Conservation (phyloP, 1,139 yeast species). For the Pichia sp. region DNA sequence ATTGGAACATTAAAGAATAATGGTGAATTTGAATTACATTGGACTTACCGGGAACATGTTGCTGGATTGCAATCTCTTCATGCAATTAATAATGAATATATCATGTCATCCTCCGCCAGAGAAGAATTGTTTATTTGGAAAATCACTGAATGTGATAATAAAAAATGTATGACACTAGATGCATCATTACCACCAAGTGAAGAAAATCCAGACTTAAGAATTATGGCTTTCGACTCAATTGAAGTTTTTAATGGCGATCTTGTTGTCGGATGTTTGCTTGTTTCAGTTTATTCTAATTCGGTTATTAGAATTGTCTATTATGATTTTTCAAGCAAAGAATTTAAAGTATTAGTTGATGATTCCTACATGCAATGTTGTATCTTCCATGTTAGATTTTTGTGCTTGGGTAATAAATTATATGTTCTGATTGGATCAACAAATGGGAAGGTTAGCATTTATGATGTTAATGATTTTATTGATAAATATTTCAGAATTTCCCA, state of each 20-base stretch:
- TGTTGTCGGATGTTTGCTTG: slow-evolving; percentile 45
- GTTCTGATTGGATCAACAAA: slow-evolving; percentile 71
- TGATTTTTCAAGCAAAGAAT: slow-evolving; percentile 32
- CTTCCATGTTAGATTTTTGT: slow-evolving; percentile 50
- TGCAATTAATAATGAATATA: slow-evolving; percentile 49
- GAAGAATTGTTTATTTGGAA: slow-evolving; percentile 87
- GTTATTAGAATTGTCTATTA: slow-evolving; percentile 61
- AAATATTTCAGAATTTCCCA: slow-evolving; percentile 11
- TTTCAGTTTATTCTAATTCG: slow-evolving; percentile 83
- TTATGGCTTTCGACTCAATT: slow-evolving; percentile 70
- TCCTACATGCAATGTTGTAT: slow-evolving; percentile 71
- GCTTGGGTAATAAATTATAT: slow-evolving; percentile 29
- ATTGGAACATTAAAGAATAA: slow-evolving; percentile 40
- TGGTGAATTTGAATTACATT: slow-evolving; percentile 42
- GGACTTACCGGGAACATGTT: slow-evolving; percentile 75
- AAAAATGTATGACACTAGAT: slow-evolving; percentile 41
- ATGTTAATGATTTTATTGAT: slow-evolving; percentile 33
- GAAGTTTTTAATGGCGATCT: slow-evolving; percentile 18
- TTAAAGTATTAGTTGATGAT: slow-evolving; percentile 42
- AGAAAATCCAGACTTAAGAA: slow-evolving; percentile 71
- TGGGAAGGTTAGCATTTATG: slow-evolving; percentile 67
- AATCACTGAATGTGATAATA: slow-evolving; percentile 49
- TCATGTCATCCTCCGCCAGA: slow-evolving; percentile 75
- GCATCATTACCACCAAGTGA: slow-evolving; percentile 43
- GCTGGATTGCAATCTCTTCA: slow-evolving; percentile 79